Evolutionary conservation across 345 rosid genomes (phyloP).

Genomic region (Fremontodendron californicum): DNA sequence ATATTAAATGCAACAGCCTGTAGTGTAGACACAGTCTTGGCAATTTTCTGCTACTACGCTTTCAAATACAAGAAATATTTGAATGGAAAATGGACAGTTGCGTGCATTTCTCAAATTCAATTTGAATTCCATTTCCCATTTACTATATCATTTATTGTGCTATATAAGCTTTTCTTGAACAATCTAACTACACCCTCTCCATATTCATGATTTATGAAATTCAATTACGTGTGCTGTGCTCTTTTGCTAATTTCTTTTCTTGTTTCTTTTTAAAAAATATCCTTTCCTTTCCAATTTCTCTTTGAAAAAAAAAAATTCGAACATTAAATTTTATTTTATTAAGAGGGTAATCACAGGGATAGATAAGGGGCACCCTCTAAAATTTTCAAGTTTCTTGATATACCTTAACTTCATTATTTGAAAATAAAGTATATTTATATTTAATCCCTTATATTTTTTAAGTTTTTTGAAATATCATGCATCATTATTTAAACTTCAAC

Average conservation of each 20-base stretch:
- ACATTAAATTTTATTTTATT: no score
- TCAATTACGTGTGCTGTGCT: not conserved
- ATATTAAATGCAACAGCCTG: slow-evolving; percentile 28
- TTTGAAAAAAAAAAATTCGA: no score
- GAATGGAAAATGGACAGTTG: not conserved
- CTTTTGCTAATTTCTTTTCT: no score
- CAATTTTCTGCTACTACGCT: not conserved
- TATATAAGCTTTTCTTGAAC: not conserved
- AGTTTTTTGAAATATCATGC: no score
- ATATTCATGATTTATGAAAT: not conserved
- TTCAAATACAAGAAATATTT: slow-evolving; percentile 3
- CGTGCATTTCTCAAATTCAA: slow-evolving; percentile 15
- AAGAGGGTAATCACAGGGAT: no score
- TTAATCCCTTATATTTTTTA: no score
- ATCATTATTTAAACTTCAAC: no score
- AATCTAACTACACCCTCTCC: not conserved
- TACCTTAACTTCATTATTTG: no score
- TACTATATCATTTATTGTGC: not conserved
- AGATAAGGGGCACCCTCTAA: no score
- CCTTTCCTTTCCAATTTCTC: not conserved
- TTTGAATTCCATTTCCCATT: not conserved
- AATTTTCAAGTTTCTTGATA: no score
- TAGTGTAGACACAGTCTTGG: slow-evolving; percentile 10
- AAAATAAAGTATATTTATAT: no score
- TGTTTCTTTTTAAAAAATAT: not conserved